Evolutionary conservation across 768 basidiomycete genomes (phyloP).

Genomic region (Termitomyces sp.): DNA sequence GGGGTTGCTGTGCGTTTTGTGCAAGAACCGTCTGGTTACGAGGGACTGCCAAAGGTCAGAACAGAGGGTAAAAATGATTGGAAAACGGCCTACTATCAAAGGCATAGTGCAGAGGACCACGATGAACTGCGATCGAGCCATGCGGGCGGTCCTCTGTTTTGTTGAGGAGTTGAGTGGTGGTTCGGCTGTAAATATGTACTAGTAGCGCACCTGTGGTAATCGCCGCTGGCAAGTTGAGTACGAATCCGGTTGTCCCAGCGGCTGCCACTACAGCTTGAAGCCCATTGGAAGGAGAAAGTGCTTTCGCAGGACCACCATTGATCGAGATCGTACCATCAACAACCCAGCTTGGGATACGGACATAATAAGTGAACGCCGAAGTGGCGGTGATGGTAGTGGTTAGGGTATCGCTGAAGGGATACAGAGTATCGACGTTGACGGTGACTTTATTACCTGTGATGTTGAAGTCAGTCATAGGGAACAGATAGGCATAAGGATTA

Average conservation of each 20-base stretch:
- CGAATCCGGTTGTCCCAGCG: slow-evolving; percentile 41
- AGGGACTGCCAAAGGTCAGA: slow-evolving; percentile 20
- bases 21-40: slow-evolving; percentile 34
- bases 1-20: slow-evolving; percentile 37
- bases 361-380: slow-evolving; percentile 37
- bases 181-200: not conserved
- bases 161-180: not conserved
- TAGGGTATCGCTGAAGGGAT: slow-evolving; percentile 45
- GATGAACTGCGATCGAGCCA: slow-evolving; percentile 49
- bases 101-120: slow-evolving; percentile 52
- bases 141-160: slow-evolving; percentile 44
- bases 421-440: slow-evolving; percentile 39
- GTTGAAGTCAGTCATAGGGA: not conserved
- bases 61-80: not conserved
- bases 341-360: slow-evolving; percentile 48
- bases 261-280: slow-evolving; percentile 36
- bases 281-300: slow-evolving; percentile 39
- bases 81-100: slow-evolving; percentile 38
- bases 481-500: not conserved
- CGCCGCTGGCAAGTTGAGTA: slow-evolving; percentile 41
- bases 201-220: slow-evolving; percentile 38
- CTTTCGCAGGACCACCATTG: slow-evolving; percentile 30
- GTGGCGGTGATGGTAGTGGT: slow-evolving; percentile 38
- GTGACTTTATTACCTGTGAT: slow-evolving; percentile 34
- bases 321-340: slow-evolving; percentile 39